Evolutionary conservation across 148 eudicot species (phyloP).

Genomic region (Suaeda aralocaspica): DNA sequence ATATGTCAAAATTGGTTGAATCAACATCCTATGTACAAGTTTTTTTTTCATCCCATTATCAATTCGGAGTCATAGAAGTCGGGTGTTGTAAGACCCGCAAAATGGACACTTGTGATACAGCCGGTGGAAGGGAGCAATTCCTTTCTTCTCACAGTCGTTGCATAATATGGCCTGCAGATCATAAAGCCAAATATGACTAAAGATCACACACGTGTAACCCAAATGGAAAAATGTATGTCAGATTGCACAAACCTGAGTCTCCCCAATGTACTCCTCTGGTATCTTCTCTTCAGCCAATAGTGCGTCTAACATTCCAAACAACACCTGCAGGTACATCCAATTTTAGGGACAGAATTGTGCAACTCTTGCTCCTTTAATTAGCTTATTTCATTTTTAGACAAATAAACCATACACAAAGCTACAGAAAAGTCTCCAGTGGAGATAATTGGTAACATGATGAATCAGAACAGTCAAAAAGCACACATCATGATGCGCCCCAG

Average conservation of each 20-base stretch:
- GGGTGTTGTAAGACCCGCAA: constrained; percentile 86
- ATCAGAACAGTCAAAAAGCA: background rate
- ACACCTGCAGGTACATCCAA: constrained; percentile 49
- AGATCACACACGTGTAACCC: constrained; percentile 2
- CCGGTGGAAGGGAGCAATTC: constrained; percentile 72
- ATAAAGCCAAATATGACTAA: background rate
- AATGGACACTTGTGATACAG: constrained; percentile 72
- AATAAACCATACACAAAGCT: background rate
- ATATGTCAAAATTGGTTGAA: constrained; percentile 19
- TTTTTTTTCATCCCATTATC: background rate
- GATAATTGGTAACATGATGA: background rate
- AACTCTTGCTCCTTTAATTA: background rate
- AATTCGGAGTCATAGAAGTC: constrained; percentile 47
- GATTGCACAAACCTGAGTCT: constrained; percentile 61
- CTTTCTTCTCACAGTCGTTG: constrained; percentile 89
- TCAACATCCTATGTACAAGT: constrained; percentile 14
- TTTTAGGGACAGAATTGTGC: background rate
- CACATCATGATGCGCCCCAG: background rate
- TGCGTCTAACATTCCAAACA: constrained; percentile 84
- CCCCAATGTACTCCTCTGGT: constrained; percentile 70
- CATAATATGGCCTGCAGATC: constrained; percentile 70
- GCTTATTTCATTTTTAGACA: background rate
- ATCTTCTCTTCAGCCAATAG: constrained; percentile 73
- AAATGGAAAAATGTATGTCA: constrained; percentile 6
- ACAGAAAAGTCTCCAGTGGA: background rate